A percentile compares a stretch with the other conserved stretches of the same genome.
phyloP scores from a whole-genome alignment of 2,329 filamentous ascomycete species.

The Pestalotiopsis sp. region DNA sequence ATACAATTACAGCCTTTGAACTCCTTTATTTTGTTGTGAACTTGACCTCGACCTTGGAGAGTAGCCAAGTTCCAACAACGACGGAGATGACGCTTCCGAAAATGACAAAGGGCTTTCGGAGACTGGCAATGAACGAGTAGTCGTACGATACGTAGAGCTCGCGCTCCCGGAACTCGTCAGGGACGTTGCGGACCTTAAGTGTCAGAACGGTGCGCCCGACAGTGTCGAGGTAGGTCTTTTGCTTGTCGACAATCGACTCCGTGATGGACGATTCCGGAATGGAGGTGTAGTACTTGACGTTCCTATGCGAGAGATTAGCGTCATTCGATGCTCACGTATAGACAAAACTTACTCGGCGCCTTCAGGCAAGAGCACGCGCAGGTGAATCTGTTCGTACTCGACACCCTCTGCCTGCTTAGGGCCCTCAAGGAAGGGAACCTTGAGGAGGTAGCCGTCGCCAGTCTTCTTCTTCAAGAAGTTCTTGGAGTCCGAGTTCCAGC shows the following conservation, averaged over 20 bases:
- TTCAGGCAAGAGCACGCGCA: slow-evolving; percentile 87
- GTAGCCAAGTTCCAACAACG: slow-evolving; percentile 73
- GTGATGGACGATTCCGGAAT: slow-evolving; percentile 68
- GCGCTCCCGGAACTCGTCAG: slow-evolving; percentile 86
- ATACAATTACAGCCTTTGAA: slow-evolving; percentile 8
- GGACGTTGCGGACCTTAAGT: slow-evolving; percentile 81
- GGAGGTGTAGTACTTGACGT: slow-evolving; percentile 75
- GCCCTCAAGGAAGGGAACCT: slow-evolving; percentile 90
- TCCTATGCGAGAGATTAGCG: slow-evolving; percentile 60
- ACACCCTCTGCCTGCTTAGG: slow-evolving; percentile 84
- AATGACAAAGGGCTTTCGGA: slow-evolving; percentile 86
- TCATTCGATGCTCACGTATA: slow-evolving; percentile 11
- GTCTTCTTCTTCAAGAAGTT: slow-evolving; percentile 71
- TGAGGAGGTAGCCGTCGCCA: slow-evolving; percentile 78
- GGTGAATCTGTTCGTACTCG: slow-evolving; percentile 78
- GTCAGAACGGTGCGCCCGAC: slow-evolving; percentile 81
- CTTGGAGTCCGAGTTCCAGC: slow-evolving; percentile 88
- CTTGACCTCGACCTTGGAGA: slow-evolving; percentile 80
- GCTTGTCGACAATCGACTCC: slow-evolving; percentile 59
- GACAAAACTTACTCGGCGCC: slow-evolving; percentile 72
- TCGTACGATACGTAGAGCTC: slow-evolving; percentile 88
- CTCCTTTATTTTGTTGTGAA: slow-evolving; percentile 57
- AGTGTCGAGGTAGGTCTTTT: slow-evolving; percentile 93
- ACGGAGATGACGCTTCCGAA: slow-evolving; percentile 73
- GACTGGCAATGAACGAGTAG: slow-evolving; percentile 71